Evolutionary conservation across 2,329 filamentous ascomycete genomes (phyloP).

Genomic region (Talaromyces funiculosus): DNA sequence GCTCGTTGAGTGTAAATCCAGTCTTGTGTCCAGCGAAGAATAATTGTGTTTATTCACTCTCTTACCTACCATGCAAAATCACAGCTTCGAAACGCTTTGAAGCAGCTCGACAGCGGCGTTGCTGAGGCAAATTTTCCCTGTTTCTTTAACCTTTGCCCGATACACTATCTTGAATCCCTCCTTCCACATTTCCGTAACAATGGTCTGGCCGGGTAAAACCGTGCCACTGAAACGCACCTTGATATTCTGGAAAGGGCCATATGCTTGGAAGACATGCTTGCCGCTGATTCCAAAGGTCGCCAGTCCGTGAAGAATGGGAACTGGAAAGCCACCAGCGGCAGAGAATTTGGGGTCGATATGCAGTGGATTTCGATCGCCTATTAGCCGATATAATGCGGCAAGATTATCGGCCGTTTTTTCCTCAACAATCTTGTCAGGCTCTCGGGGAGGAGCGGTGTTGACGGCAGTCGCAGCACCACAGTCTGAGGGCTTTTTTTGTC

Average conservation of each 20-base stretch:
- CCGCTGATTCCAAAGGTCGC: slow-evolving; percentile 88
- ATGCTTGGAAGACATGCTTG: slow-evolving; percentile 82
- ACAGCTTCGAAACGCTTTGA: slow-evolving; percentile 25
- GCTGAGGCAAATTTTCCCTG: slow-evolving; percentile 78
- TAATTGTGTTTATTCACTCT: no score
- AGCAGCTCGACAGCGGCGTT: slow-evolving; percentile 74
- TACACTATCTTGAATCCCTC: slow-evolving; percentile 73
- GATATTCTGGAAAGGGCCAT: slow-evolving; percentile 78
- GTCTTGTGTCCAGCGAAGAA: no score
- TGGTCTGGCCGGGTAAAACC: slow-evolving; percentile 80
- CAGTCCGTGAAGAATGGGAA: slow-evolving; percentile 91
- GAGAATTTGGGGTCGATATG: slow-evolving; percentile 93
- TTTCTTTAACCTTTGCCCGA: slow-evolving; percentile 86
- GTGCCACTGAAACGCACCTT: slow-evolving; percentile 87
- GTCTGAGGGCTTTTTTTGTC: slow-evolving; percentile 62
- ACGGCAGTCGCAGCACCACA: slow-evolving; percentile 73
- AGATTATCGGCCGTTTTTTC: slow-evolving; percentile 83
- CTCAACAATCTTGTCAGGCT: slow-evolving; percentile 76
- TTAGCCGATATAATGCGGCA: slow-evolving; percentile 86
- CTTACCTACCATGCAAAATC: no score
- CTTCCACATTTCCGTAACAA: slow-evolving; percentile 92
- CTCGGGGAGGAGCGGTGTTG: slow-evolving; percentile 70
- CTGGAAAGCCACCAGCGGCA: slow-evolving; percentile 91
- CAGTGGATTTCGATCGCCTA: slow-evolving; percentile 91
- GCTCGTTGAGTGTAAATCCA: no score